Percentiles rank a stretch among this genome's conserved stretches.
Conservation (phyloP, 805 yeast genomes). For the Yarrowia sp. region DNA sequence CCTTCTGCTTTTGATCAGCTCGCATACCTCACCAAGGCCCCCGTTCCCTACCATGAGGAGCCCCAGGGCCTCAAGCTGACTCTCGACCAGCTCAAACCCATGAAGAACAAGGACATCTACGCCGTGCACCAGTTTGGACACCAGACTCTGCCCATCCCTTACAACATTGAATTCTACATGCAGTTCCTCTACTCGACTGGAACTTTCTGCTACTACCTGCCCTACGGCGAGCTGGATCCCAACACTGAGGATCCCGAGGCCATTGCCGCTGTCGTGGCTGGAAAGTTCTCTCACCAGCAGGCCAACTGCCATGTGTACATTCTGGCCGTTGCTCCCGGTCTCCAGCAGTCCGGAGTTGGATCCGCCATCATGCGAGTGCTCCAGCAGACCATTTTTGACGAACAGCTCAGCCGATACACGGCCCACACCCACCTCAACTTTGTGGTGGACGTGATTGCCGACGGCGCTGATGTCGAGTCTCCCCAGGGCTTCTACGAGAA, state of each 20-base stretch:
- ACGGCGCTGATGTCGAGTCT: conserved; percentile 25
- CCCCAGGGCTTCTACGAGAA: conserved; percentile 38
- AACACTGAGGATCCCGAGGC: conserved; percentile 37
- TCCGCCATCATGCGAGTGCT: conserved; percentile 37
- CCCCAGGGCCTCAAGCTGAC: conserved; percentile 23
- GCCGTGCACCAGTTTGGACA: conserved; percentile 38
- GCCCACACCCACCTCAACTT: conserved; percentile 36
- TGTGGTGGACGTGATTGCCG: conserved; percentile 36
- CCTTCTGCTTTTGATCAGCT: conserved; percentile 31
- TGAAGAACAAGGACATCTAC: conserved; percentile 36
- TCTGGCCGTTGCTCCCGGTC: conserved; percentile 39
- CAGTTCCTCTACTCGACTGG: conserved; percentile 36
- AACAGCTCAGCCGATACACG: conserved; percentile 36
- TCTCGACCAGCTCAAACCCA: conserved; percentile 29
- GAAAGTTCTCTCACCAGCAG: conserved; percentile 34
- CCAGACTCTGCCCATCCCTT: conserved; percentile 34
- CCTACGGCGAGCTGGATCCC: conserved; percentile 37
- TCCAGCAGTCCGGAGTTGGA: conserved; percentile 38
- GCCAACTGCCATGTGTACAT: conserved; percentile 39
- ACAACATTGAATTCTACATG: conserved; percentile 39
- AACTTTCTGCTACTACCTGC: conserved; percentile 37
- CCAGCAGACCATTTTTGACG: conserved; percentile 36
- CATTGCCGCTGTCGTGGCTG: conserved; percentile 37
- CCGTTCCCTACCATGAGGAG: conserved; percentile 31
- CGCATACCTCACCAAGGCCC: conserved; percentile 13